Conservation (phyloP, 805 yeast species). For the Starmerella tilneyi region DNA sequence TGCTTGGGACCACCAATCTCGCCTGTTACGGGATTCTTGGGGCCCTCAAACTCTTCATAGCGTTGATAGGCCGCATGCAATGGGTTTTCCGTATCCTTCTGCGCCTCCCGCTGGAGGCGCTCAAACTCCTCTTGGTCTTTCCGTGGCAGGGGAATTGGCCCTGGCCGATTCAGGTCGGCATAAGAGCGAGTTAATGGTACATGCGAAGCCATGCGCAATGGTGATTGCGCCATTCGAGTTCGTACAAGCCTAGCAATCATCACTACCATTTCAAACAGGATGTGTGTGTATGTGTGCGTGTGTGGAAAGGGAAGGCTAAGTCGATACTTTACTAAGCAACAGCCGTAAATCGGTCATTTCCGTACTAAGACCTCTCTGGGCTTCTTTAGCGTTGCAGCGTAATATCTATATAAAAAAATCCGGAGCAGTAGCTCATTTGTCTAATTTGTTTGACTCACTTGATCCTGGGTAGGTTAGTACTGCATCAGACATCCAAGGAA, state of each 20-base stretch:
- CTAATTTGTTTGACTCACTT: too few relatives aligned
- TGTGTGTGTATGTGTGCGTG: too few relatives aligned
- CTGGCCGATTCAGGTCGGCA: conserved; percentile 29
- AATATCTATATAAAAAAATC: too few relatives aligned
- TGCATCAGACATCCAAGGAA: conserved; percentile 38
- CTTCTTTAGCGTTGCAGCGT: too few relatives aligned
- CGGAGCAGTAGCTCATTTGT: too few relatives aligned
- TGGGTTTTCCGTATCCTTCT: conserved; percentile 43
- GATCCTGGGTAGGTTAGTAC: conserved; percentile 23
- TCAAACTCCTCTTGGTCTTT: conserved; percentile 90
- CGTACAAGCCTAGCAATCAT: neutral
- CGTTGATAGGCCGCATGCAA: conserved; percentile 50
- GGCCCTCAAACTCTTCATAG: conserved; percentile 93
- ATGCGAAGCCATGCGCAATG: neutral
- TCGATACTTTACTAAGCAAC: too few relatives aligned
- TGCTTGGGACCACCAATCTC: conserved; percentile 97
- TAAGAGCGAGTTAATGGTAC: conserved; percentile 5
- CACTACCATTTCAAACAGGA: neutral
- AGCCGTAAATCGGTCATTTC: too few relatives aligned
- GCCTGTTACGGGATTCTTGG: conserved; percentile 83
- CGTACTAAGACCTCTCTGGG: too few relatives aligned
- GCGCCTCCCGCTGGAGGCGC: conserved; percentile 66
- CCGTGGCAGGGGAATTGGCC: conserved; percentile 67
- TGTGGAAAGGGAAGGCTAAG: too few relatives aligned
- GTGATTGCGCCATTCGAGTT: neutral